Conservation (phyloP, 306 rosid genomes). For the Quercus gilva region DNA sequence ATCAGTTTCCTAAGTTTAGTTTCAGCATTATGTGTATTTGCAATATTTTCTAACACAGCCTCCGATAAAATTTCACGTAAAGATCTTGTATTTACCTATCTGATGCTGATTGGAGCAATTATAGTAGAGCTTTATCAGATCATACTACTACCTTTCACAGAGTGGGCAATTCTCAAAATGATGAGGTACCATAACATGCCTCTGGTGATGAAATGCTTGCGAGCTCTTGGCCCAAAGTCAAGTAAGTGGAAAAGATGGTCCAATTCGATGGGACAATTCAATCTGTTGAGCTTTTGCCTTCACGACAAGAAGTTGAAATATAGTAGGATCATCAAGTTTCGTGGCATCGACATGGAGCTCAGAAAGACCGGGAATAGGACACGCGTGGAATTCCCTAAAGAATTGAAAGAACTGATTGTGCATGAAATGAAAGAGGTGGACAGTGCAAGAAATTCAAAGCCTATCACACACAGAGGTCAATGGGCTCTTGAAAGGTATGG, state of each 20-base stretch:
- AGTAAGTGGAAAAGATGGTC: slow-evolving; percentile 64
- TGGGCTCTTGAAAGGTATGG: slow-evolving; percentile 48
- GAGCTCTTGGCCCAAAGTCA: slow-evolving; percentile 37
- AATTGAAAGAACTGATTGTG: slow-evolving; percentile 38
- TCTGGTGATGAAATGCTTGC: slow-evolving; percentile 30
- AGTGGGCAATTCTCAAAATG: slow-evolving; percentile 57
- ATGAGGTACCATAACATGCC: slow-evolving; percentile 39
- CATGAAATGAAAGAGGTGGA: slow-evolving; percentile 51
- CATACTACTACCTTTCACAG: slow-evolving; percentile 46
- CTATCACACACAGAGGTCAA: slow-evolving; percentile 46
- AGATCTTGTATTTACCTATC: slow-evolving; percentile 34
- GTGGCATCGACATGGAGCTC: slow-evolving; percentile 29
- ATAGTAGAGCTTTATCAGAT: slow-evolving; percentile 59
- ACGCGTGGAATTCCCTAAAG: slow-evolving; percentile 21
- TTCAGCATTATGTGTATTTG: slow-evolving; percentile 35
- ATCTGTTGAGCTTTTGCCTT: slow-evolving; percentile 48
- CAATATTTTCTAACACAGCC: slow-evolving; percentile 14
- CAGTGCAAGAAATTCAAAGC: slow-evolving; percentile 30
- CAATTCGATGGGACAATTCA: slow-evolving; percentile 54
- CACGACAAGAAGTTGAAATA: slow-evolving; percentile 37
- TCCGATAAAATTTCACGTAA: slow-evolving; percentile 9
- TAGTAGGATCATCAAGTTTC: slow-evolving; percentile 30
- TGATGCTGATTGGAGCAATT: slow-evolving; percentile 44
- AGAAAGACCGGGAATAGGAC: slow-evolving; percentile 28
- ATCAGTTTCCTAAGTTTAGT: slow-evolving; percentile 38